Evolutionary conservation across 2,329 filamentous ascomycete genomes (phyloP), one percentile per base, ranked within the genome.

Genomic region (Aspergillus ruber): DNA sequence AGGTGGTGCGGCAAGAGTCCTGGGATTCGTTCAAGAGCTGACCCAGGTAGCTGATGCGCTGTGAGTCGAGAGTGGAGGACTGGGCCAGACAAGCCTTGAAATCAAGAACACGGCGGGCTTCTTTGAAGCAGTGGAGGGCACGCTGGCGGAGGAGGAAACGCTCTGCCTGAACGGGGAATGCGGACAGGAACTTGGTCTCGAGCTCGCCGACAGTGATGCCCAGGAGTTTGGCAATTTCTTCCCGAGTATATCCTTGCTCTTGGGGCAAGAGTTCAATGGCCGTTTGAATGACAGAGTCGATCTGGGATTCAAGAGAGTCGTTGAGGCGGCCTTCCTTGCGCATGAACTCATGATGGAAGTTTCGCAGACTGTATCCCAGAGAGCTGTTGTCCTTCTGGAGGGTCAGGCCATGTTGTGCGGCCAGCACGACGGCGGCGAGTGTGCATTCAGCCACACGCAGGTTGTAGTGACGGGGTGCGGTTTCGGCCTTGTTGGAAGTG

Each of bases 401-500:
- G 1, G 80, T 82, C 32, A 85, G 62, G 2, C 73, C 73, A 51
- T 82, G 75, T 36, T 77, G 74, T 57, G 82, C 83, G 36, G 81
- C 77, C 2, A 86, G 69, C 25, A 84, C 77, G 13, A 80, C 74
- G 3, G 93, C 90, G 3, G 93, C 93, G 27, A 98, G 79, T 46
- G 86, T 93, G 73, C 89, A 94, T 71, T 98, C 93, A 33, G 96
- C 93, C 1, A 98, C 93, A 23, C 93, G 86, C 20, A 98, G 80
- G 68, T 98, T 98, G 76, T 97, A 98, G 76, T 91, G 89, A 54
- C 94, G 84, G 0, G 91, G 91, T 0, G 86, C 93, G 1, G 91
- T 95, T 52, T 91, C 86, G 63, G 93, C 88, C 73, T 98, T 98
- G 75, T 97, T 90, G 4, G 91, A 88, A 13, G 86, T 85, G 51